These are phyloP conservation scores for Neurospora africana DNA, from an alignment of 495 filamentous ascomycete genomes.

Conservation along the genomic window DNA sequence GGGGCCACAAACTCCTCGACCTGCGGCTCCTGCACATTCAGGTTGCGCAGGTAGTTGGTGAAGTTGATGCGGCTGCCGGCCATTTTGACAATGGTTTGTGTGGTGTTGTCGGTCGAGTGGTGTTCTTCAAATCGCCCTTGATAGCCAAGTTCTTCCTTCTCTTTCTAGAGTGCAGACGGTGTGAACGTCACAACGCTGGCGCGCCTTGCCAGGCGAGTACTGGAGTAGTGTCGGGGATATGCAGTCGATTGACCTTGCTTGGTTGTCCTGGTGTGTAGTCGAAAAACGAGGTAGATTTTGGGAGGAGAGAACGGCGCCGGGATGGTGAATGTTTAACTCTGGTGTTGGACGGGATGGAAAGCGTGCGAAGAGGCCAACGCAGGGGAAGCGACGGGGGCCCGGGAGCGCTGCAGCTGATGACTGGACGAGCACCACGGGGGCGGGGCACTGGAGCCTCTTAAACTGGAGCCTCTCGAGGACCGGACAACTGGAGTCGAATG, in stretches of 20 bases:
- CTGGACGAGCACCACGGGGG: not conserved
- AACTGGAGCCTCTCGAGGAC: not conserved
- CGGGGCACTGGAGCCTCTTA: not conserved
- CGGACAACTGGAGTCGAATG: not conserved
- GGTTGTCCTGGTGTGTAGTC: not conserved
- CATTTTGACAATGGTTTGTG: not conserved
- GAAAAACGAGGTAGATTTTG: not conserved
- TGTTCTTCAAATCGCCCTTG: not conserved
- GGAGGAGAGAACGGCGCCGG: not conserved
- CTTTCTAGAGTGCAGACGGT: not conserved
- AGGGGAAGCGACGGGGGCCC: not conserved
- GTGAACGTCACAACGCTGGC: not conserved
- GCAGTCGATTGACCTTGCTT: not conserved
- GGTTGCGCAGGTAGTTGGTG: conserved; percentile 74
- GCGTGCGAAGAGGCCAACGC: not conserved
- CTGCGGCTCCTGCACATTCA: conserved; percentile 66
- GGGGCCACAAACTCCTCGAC: conserved; percentile 51
- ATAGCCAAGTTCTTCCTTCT: not conserved
- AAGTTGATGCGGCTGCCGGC: conserved; percentile 49
- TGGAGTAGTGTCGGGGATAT: not conserved
- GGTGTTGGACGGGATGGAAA: not conserved
- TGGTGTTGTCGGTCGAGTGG: not conserved
- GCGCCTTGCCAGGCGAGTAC: not conserved
- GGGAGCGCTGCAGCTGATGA: not conserved
- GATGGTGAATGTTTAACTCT: not conserved